phyloP scores from a whole-genome alignment of 805 yeast species.

The Lipomyces mesembrius region DNA sequence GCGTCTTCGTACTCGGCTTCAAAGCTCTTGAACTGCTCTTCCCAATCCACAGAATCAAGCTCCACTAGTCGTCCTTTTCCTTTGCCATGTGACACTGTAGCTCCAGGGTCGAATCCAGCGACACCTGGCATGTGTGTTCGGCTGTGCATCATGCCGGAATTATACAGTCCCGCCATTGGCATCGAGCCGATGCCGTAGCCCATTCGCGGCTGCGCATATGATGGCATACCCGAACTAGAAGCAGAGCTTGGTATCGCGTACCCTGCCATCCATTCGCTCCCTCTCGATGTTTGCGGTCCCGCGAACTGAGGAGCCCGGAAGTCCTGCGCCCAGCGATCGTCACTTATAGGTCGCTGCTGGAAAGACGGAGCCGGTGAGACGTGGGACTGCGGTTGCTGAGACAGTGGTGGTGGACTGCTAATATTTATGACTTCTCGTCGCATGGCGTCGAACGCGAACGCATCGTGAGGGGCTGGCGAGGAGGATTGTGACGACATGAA shows the following conservation, averaged over 20 bases:
- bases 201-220: constrained; percentile 5
- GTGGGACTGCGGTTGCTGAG: constrained; percentile 7
- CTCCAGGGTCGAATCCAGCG: background rate
- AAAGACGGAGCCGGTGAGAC: background rate
- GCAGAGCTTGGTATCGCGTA: constrained; percentile 1
- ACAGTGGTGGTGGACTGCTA: constrained; percentile 1
- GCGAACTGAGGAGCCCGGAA: background rate
- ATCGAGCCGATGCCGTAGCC: background rate
- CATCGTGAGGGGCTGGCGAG: constrained; percentile 6
- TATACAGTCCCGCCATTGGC: constrained; percentile 6
- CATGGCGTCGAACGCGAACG: constrained; percentile 23
- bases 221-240: background rate
- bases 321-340: constrained; percentile 9
- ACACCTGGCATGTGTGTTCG: background rate
- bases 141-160: background rate
- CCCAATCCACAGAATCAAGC: constrained; percentile 51
- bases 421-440: constrained; percentile 20
- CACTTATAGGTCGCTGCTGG: background rate
- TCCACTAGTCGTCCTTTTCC: constrained; percentile 43
- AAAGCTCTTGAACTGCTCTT: constrained; percentile 50
- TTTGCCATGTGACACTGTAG: constrained; percentile 11
- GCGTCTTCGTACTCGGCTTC: constrained; percentile 41
- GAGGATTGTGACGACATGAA: constrained; percentile 9
- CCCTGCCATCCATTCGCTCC: constrained; percentile 4
- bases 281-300: background rate